phyloP scores from a whole-genome alignment of 306 rosid species.

The Begonia fuchsioides region DNA sequence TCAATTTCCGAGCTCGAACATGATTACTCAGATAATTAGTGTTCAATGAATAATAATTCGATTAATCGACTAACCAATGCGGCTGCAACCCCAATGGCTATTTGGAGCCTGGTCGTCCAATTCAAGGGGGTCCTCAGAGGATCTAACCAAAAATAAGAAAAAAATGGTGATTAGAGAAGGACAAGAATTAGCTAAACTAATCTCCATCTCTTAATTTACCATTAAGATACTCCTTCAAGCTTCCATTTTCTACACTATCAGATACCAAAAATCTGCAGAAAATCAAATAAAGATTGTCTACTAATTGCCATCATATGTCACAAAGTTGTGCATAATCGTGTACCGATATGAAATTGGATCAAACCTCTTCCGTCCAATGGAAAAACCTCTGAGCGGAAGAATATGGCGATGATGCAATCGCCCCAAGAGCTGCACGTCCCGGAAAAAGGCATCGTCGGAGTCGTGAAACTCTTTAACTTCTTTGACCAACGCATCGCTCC shows the following conservation, averaged over 20 bases:
- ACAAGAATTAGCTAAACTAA: not conserved
- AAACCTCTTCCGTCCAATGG: constrained; percentile 45
- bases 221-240: constrained; percentile 81
- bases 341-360: not conserved
- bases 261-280: constrained; percentile 59
- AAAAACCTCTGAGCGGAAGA: constrained; percentile 70
- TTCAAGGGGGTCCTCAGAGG: constrained; percentile 77
- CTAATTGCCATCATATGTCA: too few relatives aligned
- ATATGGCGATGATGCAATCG: constrained; percentile 91
- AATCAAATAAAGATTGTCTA: too few relatives aligned
- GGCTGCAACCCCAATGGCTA: constrained; percentile 67
- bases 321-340: too few relatives aligned
- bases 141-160: constrained; percentile 40
- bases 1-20: too few relatives aligned
- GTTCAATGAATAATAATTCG: constrained; percentile 4
- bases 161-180: not conserved
- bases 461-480: constrained; percentile 40
- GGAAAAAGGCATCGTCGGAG: constrained; percentile 33
- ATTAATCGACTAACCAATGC: constrained; percentile 47
- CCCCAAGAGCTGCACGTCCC: constrained; percentile 65
- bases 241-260: constrained; percentile 69
- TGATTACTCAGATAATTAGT: too few relatives aligned
- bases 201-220: constrained; percentile 27
- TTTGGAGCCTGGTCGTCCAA: constrained; percentile 81
- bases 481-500: constrained; percentile 54